A percentile compares a stretch with the other conserved stretches of the same genome.
phyloP scores from a whole-genome alignment of 768 basidiomycete genomes.

The Tulasnella sp. region DNA sequence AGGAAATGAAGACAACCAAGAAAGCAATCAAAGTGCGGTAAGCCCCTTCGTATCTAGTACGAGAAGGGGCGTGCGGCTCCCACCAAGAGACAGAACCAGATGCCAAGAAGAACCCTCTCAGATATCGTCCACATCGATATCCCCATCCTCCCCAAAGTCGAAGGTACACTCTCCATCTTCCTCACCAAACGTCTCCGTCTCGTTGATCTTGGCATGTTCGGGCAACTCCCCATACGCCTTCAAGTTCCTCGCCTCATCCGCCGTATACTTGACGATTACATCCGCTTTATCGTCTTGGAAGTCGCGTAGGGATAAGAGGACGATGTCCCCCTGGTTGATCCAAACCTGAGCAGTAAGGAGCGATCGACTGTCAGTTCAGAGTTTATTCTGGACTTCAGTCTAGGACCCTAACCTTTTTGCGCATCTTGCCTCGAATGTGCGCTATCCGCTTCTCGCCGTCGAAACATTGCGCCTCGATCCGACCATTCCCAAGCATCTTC shows the following conservation, averaged over 20 bases:
- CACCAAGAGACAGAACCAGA: background rate
- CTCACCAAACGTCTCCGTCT: conserved; percentile 87
- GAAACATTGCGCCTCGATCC: conserved; percentile 92
- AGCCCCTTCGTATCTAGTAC: no score
- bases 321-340: conserved; percentile 98
- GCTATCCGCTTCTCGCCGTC: conserved; percentile 97
- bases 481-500: conserved; percentile 98
- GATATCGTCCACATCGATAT: conserved; percentile 86
- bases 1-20: background rate
- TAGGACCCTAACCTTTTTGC: conserved; percentile 99
- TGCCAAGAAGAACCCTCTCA: conserved; percentile 29
- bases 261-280: conserved; percentile 97
- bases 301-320: conserved; percentile 87
- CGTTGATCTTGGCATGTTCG: conserved; percentile 93
- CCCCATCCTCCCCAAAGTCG: conserved; percentile 73
- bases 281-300: conserved; percentile 99
- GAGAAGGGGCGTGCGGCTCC: no score
- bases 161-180: conserved; percentile 84
- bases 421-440: conserved; percentile 98
- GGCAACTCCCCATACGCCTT: conserved; percentile 87
- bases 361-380: no score
- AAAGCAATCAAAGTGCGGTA: background rate
- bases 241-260: conserved; percentile 82
- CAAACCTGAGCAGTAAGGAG: conserved; percentile 55
- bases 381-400: background rate